A percentile compares a stretch with the other conserved stretches of the same genome.
Conservation (phyloP, 1,284 basidiomycete genomes). For the Cutaneotrichosporon cutaneum region DNA sequence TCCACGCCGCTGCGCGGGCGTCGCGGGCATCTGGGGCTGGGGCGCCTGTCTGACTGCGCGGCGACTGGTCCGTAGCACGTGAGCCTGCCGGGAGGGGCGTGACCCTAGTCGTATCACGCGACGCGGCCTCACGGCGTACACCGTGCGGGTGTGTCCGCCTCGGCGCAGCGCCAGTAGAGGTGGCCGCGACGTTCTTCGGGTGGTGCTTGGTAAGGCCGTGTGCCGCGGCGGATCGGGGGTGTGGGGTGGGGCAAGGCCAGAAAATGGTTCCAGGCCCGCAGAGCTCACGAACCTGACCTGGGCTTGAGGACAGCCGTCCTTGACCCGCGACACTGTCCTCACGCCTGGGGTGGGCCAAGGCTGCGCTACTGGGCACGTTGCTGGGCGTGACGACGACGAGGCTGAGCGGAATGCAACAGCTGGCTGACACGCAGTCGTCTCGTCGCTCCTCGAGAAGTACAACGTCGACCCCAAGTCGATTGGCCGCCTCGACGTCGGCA, state of each 20-base stretch:
- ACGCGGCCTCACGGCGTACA: not conserved
- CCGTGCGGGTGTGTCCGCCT: not conserved
- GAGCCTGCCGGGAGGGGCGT: not conserved
- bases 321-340: not conserved
- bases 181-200: not conserved
- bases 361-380: not conserved
- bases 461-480: slow-evolving; percentile 94
- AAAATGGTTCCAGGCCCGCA: not conserved
- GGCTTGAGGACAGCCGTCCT: no score
- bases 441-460: slow-evolving; percentile 87
- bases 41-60: not conserved
- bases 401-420: not conserved
- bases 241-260: not conserved
- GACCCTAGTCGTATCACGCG: not conserved
- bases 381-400: not conserved
- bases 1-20: not conserved
- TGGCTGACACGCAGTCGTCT: slow-evolving; percentile 65
- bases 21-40: not conserved
- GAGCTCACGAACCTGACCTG: not conserved
- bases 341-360: not conserved
- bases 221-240: not conserved
- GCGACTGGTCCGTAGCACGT: no score
- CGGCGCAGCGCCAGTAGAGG: not conserved
- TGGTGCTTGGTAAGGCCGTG: not conserved
- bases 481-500: slow-evolving; percentile 95